Conservation (phyloP, 345 rosid genomes). For the Adansonia digitata region DNA sequence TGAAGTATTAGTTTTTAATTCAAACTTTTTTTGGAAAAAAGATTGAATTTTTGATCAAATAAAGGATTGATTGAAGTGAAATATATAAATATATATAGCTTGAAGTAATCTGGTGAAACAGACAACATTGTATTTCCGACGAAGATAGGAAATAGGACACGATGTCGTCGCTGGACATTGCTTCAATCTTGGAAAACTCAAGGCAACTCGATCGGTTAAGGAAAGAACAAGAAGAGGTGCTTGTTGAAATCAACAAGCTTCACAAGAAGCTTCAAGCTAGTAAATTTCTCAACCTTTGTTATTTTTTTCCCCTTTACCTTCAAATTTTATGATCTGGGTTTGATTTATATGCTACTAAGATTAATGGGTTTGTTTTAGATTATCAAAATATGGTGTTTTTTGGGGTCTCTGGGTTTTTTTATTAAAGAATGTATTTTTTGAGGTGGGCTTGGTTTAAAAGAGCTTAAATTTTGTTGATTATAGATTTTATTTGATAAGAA, state of each 20-base stretch:
- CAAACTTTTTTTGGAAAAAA: background rate
- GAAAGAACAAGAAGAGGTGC: constrained; percentile 64
- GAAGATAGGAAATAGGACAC: background rate
- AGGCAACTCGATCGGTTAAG: constrained; percentile 83
- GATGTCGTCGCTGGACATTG: constrained; percentile 64
- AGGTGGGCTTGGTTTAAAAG: constrained; percentile 6
- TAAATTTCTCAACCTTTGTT: constrained; percentile 24
- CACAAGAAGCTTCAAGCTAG: constrained; percentile 81
- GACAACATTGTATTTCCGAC: constrained; percentile 10
- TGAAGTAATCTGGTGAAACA: background rate
- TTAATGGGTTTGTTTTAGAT: constrained; percentile 20
- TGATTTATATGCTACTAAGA: background rate
- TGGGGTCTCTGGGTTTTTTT: background rate
- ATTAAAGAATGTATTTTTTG: background rate
- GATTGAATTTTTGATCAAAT: background rate
- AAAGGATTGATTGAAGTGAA: background rate
- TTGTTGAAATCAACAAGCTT: constrained; percentile 75
- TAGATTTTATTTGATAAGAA: background rate
- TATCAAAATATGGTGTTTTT: background rate
- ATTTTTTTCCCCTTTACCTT: background rate
- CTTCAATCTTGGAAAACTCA: constrained; percentile 64
- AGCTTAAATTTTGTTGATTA: background rate
- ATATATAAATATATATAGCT: constrained; percentile 14
- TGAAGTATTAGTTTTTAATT: background rate
- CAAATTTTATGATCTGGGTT: constrained; percentile 5